phyloP scores from a whole-genome alignment of 441 rosid species.

The Adansonia rubrostipa region DNA sequence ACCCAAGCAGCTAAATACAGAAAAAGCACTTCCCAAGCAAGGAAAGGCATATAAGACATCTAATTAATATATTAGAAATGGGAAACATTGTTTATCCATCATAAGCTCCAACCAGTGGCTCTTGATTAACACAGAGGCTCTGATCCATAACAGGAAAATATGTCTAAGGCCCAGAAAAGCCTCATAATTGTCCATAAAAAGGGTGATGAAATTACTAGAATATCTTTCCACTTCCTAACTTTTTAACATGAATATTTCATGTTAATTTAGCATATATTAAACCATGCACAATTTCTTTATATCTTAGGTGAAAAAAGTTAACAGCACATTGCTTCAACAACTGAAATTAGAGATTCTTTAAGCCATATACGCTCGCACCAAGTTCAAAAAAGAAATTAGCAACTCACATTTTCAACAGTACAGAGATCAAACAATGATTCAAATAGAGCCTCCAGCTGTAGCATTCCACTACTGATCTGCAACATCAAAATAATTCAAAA shows the following conservation, averaged over 20 bases:
- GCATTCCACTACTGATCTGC: constrained; percentile 73
- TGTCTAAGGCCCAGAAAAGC: neutral
- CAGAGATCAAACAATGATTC: constrained; percentile 78
- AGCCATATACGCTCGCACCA: neutral
- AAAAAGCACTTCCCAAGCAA: neutral
- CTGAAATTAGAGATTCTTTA: neutral
- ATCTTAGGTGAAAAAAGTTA: neutral
- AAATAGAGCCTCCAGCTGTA: constrained; percentile 62
- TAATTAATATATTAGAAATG: neutral
- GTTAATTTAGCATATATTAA: neutral
- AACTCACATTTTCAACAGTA: constrained; percentile 64
- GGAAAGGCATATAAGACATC: neutral
- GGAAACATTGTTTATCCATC: neutral
- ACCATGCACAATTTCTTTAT: neutral
- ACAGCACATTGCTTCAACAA: constrained; percentile 10
- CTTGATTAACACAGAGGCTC: constrained; percentile 1
- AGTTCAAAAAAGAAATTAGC: constrained; percentile 6
- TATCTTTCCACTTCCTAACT: neutral
- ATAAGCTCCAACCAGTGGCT: constrained; percentile 3
- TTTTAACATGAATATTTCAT: neutral
- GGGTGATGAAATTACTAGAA: neutral
- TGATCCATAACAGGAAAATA: neutral
- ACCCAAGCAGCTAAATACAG: constrained; percentile 2
- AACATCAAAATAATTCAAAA: constrained; percentile 28
- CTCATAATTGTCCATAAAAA: neutral